Evolutionary conservation across 1,284 basidiomycete species (phyloP).

Genomic region (Omphalotus olearius): DNA sequence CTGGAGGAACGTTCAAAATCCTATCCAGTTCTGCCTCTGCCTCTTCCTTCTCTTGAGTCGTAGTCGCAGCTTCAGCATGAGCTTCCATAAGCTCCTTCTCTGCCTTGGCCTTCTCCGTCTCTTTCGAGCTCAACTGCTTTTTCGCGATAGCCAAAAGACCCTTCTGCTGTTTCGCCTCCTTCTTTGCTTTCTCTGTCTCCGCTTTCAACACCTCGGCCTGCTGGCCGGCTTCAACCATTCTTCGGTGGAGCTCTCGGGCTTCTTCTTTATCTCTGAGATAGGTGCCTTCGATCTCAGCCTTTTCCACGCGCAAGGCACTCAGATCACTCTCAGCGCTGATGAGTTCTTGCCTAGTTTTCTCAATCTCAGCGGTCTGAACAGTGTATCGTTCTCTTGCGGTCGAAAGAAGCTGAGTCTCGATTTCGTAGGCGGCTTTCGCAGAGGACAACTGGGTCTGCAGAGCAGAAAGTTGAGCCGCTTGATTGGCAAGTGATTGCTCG

Average conservation of each 20-base stretch:
- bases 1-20: constrained; percentile 16
- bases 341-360: constrained; percentile 73
- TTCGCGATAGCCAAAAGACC: constrained; percentile 91
- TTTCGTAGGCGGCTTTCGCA: constrained; percentile 80
- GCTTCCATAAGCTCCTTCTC: constrained; percentile 73
- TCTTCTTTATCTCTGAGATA: constrained; percentile 95
- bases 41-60: constrained; percentile 54
- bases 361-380: constrained; percentile 75
- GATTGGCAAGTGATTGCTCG: constrained; percentile 56
- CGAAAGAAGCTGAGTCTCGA: constrained; percentile 73
- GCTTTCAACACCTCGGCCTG: constrained; percentile 72
- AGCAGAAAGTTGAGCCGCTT: constrained; percentile 66
- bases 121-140: constrained; percentile 89
- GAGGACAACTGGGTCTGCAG: constrained; percentile 74
- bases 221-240: constrained; percentile 77
- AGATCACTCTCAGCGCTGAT: constrained; percentile 93
- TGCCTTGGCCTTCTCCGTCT: constrained; percentile 69
- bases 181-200: constrained; percentile 85
- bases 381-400: constrained; percentile 71
- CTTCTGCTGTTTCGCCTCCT: constrained; percentile 95
- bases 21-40: constrained; percentile 49
- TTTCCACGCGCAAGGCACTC: constrained; percentile 85
- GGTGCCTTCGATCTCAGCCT: constrained; percentile 86
- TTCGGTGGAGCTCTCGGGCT: constrained; percentile 79
- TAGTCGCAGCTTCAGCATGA: constrained; percentile 45